Evolutionary conservation across 1,284 basidiomycete genomes (phyloP), one percentile per base, ranked within the genome.

Genomic region (Gymnopus androsaceus): DNA sequence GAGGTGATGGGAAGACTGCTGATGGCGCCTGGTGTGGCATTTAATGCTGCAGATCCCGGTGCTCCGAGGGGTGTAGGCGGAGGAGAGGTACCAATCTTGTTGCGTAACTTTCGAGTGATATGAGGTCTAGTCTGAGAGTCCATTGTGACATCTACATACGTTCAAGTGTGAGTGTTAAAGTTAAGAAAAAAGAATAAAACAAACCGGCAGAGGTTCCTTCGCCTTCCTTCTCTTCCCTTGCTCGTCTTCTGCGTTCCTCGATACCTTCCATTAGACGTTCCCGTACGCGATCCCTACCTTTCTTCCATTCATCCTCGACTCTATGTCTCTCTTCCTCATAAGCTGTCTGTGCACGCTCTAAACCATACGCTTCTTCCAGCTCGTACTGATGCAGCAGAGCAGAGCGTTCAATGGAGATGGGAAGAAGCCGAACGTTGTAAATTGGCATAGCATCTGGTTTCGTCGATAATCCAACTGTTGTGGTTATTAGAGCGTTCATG

Each of bases 221-320:
- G 51, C 88, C 87, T 58, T 91, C 88, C 64, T 91, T 91, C 73
- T 92, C 88, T 60, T 92, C 90, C 56, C 90, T 75, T 25, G 90
- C 90, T 55, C 86, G 73, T 59, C 84, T 75, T 55, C 89, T 72
- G 27, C 89, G 76, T 64, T 92, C 90, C 68, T 92, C 90, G 61
- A 92, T 88, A 17, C 90, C 87, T 64, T 92, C 90, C n/a, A 91
- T 69, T 48, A 92, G 72, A 19, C 89, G 75, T 65, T 90, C 88
- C 19, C 85, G 74, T 15, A 92, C 84, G 27, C 84, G 73, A 28
- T 88, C 87, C 42, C 84, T 74, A 2, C 89, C 90, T 52, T 80
- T 79, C 60, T 76, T 79, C 84, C 86, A 91, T 65, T 92, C 90
- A 8, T 90, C 88, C 63, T 92, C 90, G 3, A 91, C 87, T 40